phyloP scores from a whole-genome alignment of 2,329 filamentous ascomycete genomes.

The Ustulina deusta region DNA sequence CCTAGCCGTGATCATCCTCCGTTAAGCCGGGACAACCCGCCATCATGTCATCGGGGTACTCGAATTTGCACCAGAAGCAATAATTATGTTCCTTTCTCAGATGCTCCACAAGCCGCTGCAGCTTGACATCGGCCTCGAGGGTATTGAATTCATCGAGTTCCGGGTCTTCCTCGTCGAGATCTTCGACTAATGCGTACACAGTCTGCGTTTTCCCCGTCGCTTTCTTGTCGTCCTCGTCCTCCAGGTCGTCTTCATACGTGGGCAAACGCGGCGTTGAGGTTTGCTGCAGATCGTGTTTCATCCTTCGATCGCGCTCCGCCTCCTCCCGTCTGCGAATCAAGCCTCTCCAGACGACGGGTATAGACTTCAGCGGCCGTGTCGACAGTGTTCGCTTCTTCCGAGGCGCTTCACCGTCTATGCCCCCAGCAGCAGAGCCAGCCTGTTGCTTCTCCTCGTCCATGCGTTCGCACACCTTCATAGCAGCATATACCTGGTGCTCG shows the following conservation, averaged over 20 bases:
- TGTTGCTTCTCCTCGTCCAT: slow-evolving; percentile 69
- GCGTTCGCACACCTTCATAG: slow-evolving; percentile 84
- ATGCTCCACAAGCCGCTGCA: slow-evolving; percentile 74
- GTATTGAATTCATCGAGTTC: slow-evolving; percentile 85
- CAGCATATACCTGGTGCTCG: slow-evolving; percentile 78
- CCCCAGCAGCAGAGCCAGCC: slow-evolving; percentile 23
- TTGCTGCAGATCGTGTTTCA: slow-evolving; percentile 74
- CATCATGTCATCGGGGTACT: slow-evolving; percentile 79
- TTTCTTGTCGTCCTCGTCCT: slow-evolving; percentile 77
- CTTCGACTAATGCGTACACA: slow-evolving; percentile 71
- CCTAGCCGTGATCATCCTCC: slow-evolving; percentile 81
- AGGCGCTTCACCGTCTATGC: slow-evolving; percentile 31
- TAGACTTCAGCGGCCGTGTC: slow-evolving; percentile 69
- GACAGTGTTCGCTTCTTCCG: slow-evolving; percentile 54
- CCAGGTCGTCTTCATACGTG: slow-evolving; percentile 74
- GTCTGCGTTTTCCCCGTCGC: slow-evolving; percentile 71
- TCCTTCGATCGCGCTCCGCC: slow-evolving; percentile 74
- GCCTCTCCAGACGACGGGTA: slow-evolving; percentile 84
- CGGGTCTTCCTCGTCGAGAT: slow-evolving; percentile 80
- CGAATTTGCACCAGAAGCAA: slow-evolving; percentile 96
- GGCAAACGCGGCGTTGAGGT: slow-evolving; percentile 71
- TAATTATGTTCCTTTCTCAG: slow-evolving; percentile 80
- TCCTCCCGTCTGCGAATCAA: slow-evolving; percentile 77
- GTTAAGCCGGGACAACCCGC: slow-evolving; percentile 89
- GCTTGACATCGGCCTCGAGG: slow-evolving; percentile 72